phyloP scores from a whole-genome alignment of 495 filamentous ascomycete genomes.

The Haplographium delicatum region DNA sequence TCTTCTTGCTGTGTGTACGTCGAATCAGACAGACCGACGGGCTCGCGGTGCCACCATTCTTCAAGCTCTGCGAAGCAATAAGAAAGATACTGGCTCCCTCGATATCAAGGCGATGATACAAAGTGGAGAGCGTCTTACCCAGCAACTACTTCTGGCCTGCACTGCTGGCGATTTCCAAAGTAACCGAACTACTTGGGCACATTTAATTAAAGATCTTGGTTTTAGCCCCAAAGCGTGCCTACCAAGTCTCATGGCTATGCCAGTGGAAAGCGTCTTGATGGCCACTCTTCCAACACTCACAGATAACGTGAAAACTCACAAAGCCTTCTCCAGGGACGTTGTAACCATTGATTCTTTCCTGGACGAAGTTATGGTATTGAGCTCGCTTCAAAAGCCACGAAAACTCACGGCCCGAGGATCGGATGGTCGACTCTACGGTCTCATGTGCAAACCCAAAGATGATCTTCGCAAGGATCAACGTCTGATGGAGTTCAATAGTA shows the following conservation, averaged over 20 bases:
- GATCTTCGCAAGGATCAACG: constrained; percentile 95
- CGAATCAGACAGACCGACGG: constrained; percentile 44
- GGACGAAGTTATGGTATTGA: constrained; percentile 84
- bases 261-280: constrained; percentile 77
- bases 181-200: constrained; percentile 59
- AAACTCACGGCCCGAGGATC: constrained; percentile 85
- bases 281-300: constrained; percentile 74
- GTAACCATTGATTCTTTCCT: constrained; percentile 57
- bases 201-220: constrained; percentile 65
- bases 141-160: constrained; percentile 76
- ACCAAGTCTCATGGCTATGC: constrained; percentile 80
- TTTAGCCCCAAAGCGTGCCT: constrained; percentile 78
- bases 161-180: constrained; percentile 65
- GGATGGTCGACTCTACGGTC: constrained; percentile 79
- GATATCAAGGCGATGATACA: constrained; percentile 67
- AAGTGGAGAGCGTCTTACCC: constrained; percentile 75
- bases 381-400: constrained; percentile 85
- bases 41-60: constrained; percentile 48
- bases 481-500: constrained; percentile 97
- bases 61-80: constrained; percentile 32
- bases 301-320: constrained; percentile 66
- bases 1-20: constrained; percentile 72
- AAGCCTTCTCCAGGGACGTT: constrained; percentile 66
- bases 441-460: constrained; percentile 96
- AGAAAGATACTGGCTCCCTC: constrained; percentile 26